Conservation (phyloP, 73 alveolate species). For the Symbiodinium pilosum region DNA sequence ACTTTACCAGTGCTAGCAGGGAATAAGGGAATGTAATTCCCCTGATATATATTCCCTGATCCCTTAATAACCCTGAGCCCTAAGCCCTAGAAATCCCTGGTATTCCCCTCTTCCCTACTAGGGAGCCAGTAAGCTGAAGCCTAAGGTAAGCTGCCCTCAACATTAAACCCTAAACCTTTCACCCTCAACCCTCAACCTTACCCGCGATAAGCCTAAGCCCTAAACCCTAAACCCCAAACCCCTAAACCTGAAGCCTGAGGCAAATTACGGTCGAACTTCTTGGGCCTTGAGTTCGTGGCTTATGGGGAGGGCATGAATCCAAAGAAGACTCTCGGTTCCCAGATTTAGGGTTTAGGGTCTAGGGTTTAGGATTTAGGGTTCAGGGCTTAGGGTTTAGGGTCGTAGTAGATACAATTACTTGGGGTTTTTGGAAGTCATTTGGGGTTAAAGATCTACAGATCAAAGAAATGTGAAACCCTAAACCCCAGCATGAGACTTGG, state of each 20-base stretch:
- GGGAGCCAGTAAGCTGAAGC: no score
- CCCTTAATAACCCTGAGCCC: background rate
- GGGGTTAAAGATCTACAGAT: no score
- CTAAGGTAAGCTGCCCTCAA: no score
- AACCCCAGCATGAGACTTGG: no score
- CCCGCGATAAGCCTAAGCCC: background rate
- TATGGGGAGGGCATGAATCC: constrained; percentile 95
- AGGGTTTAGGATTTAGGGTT: background rate
- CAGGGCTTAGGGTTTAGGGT: background rate
- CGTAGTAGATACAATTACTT: no score
- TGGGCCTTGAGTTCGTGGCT: constrained; percentile 97
- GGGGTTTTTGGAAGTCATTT: no score
- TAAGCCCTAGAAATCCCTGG: background rate
- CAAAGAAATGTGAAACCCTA: no score
- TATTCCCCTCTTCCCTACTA: no score
- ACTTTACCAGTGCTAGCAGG: no score
- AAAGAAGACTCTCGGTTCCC: constrained; percentile 21
- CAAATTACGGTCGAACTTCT: constrained; percentile 97
- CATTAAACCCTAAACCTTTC: background rate
- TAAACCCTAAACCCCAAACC: background rate
- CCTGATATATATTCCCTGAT: no score
- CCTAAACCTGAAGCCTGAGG: background rate
- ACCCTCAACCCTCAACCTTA: background rate
- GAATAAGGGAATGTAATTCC: no score
- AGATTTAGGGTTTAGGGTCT: background rate